These are phyloP conservation scores for Salicornia ramosissima DNA, from an alignment of 148 eudicot species.

Conservation along the genomic window DNA sequence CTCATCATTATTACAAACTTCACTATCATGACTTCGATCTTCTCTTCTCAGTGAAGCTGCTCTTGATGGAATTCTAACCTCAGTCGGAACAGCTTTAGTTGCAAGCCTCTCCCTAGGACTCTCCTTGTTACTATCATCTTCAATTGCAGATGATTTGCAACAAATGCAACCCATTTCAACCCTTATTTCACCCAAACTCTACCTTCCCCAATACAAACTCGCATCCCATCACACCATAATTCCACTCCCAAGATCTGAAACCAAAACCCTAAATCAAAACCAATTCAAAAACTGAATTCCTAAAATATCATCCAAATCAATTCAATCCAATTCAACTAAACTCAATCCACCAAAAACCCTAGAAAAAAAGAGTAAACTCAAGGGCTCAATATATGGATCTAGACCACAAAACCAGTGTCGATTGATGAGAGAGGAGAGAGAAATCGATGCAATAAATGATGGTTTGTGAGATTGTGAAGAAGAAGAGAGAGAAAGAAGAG, in stretches of 20 bases:
- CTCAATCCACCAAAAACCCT: slow-evolving; percentile 11
- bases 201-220: not conserved
- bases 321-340: no score
- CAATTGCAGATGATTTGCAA: slow-evolving; percentile 56
- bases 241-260: not conserved
- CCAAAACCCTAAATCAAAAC: slow-evolving; percentile 11
- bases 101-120: slow-evolving; percentile 59
- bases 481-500: slow-evolving; percentile 3
- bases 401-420: no score
- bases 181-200: not conserved
- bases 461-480: not conserved
- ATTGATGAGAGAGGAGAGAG: no score
- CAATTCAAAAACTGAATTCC: not conserved
- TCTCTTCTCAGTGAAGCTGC: slow-evolving; percentile 51
- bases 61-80: slow-evolving; percentile 32
- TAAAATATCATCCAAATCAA: no score
- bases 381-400: no score
- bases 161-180: slow-evolving; percentile 60
- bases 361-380: not conserved
- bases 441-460: not conserved
- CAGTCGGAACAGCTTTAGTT: slow-evolving; percentile 33
- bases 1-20: slow-evolving; percentile 35
- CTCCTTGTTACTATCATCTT: slow-evolving; percentile 45
- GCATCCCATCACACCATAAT: not conserved
- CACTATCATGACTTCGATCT: slow-evolving; percentile 33